phyloP scores from a whole-genome alignment of 257 asterid species.

The Nicotiana knightiana region DNA sequence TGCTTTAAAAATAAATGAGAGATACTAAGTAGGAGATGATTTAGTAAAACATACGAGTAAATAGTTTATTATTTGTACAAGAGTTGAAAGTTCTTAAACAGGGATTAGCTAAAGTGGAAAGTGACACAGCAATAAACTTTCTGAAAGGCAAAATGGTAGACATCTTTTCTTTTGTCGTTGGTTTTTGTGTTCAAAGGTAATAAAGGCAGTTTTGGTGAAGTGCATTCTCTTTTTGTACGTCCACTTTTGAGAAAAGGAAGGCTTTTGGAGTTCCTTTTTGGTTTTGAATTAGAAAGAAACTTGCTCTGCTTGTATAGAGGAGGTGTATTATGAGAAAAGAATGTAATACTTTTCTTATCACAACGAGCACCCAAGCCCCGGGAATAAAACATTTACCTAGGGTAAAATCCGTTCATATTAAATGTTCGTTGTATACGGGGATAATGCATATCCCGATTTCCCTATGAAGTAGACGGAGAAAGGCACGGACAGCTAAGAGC shows the following conservation, averaged over 20 bases:
- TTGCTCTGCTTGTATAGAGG: background rate
- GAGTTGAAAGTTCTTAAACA: too few relatives aligned
- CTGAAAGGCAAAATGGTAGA: background rate
- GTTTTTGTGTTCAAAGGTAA: background rate
- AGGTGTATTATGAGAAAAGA: background rate
- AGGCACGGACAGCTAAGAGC: too few relatives aligned
- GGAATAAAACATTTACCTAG: background rate
- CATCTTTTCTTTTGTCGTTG: background rate
- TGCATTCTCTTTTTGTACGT: background rate
- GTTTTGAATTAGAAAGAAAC: background rate
- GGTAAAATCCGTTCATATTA: too few relatives aligned
- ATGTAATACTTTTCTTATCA: background rate
- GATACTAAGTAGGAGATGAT: too few relatives aligned
- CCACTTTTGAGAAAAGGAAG: background rate
- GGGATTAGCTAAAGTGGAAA: background rate
- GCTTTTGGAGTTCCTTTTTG: conserved; percentile 1
- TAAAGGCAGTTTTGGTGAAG: background rate
- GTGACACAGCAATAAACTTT: background rate
- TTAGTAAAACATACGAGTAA: too few relatives aligned
- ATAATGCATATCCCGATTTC: too few relatives aligned
- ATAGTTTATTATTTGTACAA: too few relatives aligned
- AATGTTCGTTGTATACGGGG: too few relatives aligned
- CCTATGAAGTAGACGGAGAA: too few relatives aligned
- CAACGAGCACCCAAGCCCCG: background rate
- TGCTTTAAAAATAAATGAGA: too few relatives aligned